phyloP scores from a whole-genome alignment of 495 filamentous ascomycete genomes.

The Penicillium dipodomyicola region DNA sequence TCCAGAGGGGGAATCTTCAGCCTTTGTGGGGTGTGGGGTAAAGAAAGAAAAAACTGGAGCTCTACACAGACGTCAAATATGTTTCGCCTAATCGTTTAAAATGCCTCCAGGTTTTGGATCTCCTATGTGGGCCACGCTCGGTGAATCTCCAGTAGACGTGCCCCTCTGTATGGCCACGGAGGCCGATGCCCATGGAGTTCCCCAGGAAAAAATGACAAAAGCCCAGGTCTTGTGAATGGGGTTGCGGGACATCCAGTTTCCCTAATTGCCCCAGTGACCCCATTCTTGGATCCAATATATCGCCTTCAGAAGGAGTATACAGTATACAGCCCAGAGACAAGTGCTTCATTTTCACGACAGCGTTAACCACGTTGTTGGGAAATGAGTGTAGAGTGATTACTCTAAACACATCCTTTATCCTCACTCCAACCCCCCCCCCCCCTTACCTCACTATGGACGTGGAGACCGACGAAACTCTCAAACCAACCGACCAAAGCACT shows the following conservation, averaged over 20 bases:
- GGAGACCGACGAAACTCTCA: constrained; percentile 30
- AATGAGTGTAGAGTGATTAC: constrained; percentile 14
- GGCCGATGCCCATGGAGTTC: constrained; percentile 21
- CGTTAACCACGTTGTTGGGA: constrained; percentile 10
- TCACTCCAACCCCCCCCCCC: background rate
- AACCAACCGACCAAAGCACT: constrained; percentile 37
- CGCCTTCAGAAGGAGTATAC: background rate
- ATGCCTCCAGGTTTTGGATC: constrained; percentile 7
- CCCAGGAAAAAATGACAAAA: constrained; percentile 19
- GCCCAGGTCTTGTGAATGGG: constrained; percentile 19
- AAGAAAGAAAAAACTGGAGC: background rate
- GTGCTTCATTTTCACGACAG: background rate
- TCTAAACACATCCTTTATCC: background rate
- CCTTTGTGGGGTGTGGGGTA: constrained; percentile 14
- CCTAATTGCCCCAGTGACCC: background rate
- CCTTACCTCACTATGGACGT: constrained; percentile 26
- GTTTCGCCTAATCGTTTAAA: constrained; percentile 10
- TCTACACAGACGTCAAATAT: background rate
- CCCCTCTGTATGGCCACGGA: constrained; percentile 17
- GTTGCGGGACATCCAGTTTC: background rate
- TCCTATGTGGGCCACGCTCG: constrained; percentile 17
- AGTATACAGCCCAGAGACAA: background rate
- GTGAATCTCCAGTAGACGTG: constrained; percentile 9
- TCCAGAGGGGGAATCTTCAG: constrained; percentile 21
- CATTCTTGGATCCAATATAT: background rate